Percentiles rank a stretch among this genome's conserved stretches.
These are phyloP conservation scores for Candida smagusa DNA, from an alignment of 1,139 yeast species.

Conservation along the genomic window DNA sequence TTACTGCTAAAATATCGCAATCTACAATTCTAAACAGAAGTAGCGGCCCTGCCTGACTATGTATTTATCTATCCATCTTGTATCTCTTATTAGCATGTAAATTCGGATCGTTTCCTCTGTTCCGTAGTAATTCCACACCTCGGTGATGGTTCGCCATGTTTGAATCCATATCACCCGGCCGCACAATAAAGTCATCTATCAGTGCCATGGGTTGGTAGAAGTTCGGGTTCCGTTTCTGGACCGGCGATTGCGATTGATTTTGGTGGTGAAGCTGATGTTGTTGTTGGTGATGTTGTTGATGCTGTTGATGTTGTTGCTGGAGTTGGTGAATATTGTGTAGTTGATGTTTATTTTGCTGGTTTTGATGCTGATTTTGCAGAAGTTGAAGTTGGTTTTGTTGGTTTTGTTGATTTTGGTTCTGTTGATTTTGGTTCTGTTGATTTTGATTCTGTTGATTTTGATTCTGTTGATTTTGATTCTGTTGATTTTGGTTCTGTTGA, in stretches of 20 bases:
- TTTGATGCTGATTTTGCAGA: constrained; percentile 4
- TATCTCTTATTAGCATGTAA: constrained; percentile 11
- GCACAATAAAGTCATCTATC: constrained; percentile 36
- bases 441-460: constrained; percentile 13
- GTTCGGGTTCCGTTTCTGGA: background rate
- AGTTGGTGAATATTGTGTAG: constrained; percentile 1
- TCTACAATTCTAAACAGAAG: background rate
- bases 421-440: constrained; percentile 8
- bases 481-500: constrained; percentile 2
- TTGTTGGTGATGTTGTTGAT: constrained; percentile 4
- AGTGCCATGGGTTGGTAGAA: constrained; percentile 16
- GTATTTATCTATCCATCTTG: constrained; percentile 9
- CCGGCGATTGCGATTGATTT: constrained; percentile 9
- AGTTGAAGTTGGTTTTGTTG: constrained; percentile 7
- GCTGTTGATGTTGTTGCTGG: no score
- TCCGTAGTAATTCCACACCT: no score
- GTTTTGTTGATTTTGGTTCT: constrained; percentile 7
- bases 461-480: constrained; percentile 7
- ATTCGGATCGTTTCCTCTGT: background rate
- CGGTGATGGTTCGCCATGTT: background rate
- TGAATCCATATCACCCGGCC: constrained; percentile 7
- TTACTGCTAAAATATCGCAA: no score
- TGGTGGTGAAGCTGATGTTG: constrained; percentile 11
- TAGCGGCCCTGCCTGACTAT: background rate
- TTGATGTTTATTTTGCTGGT: background rate